Conservation (phyloP, 164 flowering plant genomes). For the Saururus chinensis region DNA sequence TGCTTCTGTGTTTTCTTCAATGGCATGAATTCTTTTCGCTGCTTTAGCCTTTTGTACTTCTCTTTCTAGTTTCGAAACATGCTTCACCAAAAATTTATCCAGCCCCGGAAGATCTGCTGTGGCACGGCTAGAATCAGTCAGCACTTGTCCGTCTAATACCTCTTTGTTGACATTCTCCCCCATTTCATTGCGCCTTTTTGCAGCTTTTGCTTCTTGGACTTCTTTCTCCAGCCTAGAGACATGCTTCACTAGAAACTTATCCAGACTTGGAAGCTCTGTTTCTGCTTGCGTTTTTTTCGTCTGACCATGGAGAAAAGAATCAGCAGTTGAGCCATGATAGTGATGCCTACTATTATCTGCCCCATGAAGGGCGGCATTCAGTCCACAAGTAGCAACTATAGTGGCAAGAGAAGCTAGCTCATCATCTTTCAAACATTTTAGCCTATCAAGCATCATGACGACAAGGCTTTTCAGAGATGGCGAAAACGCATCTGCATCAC, state of each 20-base stretch:
- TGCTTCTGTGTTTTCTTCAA: neutral
- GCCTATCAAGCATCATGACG: conserved; percentile 74
- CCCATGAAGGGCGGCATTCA: conserved; percentile 78
- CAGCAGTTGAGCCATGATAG: conserved; percentile 12
- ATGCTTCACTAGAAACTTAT: conserved; percentile 78
- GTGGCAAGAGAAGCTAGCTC: conserved; percentile 91
- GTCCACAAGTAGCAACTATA: conserved; percentile 91
- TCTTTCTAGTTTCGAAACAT: conserved; percentile 49
- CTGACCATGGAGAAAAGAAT: conserved; percentile 10
- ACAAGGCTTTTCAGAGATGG: conserved; percentile 27
- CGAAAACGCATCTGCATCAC: conserved; percentile 34
- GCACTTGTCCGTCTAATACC: neutral
- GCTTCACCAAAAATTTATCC: conserved; percentile 52
- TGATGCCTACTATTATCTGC: conserved; percentile 32
- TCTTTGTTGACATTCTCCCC: conserved; percentile 13
- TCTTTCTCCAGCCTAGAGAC: conserved; percentile 77
- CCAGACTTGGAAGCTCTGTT: conserved; percentile 62
- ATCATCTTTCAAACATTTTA: conserved; percentile 55
- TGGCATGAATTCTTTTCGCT: conserved; percentile 7
- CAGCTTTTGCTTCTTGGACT: conserved; percentile 68
- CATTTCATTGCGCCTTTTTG: conserved; percentile 19
- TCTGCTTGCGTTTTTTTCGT: conserved; percentile 25
- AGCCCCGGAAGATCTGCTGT: conserved; percentile 28
- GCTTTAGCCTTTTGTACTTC: conserved; percentile 42
- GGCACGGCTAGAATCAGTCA: conserved; percentile 1